Evolutionary conservation across 257 asterid species (phyloP).

Genomic region (Gentiana macrophylla): DNA sequence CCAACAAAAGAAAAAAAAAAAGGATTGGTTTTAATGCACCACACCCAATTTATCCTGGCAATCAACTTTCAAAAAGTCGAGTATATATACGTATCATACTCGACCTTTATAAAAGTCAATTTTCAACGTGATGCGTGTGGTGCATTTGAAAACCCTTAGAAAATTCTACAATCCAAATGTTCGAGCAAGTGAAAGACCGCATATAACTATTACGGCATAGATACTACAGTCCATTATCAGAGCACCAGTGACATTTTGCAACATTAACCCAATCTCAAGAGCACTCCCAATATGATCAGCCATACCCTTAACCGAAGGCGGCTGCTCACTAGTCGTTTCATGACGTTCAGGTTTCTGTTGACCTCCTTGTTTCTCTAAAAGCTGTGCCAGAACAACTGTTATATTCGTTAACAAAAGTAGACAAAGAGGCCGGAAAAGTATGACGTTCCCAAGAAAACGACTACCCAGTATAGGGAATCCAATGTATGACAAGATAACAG

Average conservation of each 20-base stretch:
- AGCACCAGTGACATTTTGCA: constrained; percentile 44
- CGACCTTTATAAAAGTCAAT: no score
- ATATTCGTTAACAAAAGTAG: constrained; percentile 56
- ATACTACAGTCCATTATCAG: constrained; percentile 63
- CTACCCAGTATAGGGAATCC: constrained; percentile 47
- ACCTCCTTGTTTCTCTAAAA: constrained; percentile 21
- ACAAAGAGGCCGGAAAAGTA: constrained; percentile 50
- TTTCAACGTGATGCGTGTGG: no score
- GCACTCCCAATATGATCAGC: constrained; percentile 53
- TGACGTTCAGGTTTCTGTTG: constrained; percentile 15
- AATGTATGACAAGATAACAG: constrained; percentile 44
- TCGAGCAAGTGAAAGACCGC: constrained; percentile 31
- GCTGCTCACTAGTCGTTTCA: constrained; percentile 3
- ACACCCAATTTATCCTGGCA: no score
- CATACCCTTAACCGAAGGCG: constrained; percentile 22
- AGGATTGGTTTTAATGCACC: no score
- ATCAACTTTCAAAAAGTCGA: no score
- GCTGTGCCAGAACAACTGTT: constrained; percentile 38
- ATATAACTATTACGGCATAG: constrained; percentile 46
- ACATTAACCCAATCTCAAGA: constrained; percentile 39
- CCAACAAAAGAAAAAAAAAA: no score
- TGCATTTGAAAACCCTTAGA: background rate
- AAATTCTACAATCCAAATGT: constrained; percentile 24
- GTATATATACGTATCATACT: no score
- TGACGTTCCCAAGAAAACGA: constrained; percentile 19